A percentile compares a stretch with the other conserved stretches of the same genome.
These are phyloP conservation scores for Debaryomyces sp. DNA, from an alignment of 1,139 yeast genomes.

Conservation along the genomic window DNA sequence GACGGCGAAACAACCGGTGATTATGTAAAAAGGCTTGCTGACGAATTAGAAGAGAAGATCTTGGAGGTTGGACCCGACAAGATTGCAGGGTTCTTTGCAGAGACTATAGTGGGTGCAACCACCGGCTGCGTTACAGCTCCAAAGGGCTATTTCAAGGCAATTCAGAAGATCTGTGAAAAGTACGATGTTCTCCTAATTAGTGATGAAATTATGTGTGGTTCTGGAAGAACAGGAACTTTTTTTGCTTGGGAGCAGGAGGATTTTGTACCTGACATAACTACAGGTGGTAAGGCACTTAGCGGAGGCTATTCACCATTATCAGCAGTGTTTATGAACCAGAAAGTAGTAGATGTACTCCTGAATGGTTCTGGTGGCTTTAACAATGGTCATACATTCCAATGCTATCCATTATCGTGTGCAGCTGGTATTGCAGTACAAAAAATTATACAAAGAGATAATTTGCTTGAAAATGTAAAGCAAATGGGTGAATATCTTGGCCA, in stretches of 20 bases:
- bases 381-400: conserved; percentile 22
- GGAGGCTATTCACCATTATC: conserved; percentile 22
- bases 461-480: conserved; percentile 16
- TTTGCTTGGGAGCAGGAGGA: conserved; percentile 23
- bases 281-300: conserved; percentile 21
- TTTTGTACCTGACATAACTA: conserved; percentile 19
- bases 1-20: conserved; percentile 16
- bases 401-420: conserved; percentile 19
- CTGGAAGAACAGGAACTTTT: conserved; percentile 21
- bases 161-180: conserved; percentile 16
- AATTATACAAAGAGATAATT: conserved; percentile 16
- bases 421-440: conserved; percentile 21
- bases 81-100: conserved; percentile 16
- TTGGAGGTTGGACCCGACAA: conserved; percentile 18
- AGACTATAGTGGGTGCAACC: conserved; percentile 17
- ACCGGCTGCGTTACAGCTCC: conserved; percentile 18
- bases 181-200: conserved; percentile 18
- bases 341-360: conserved; percentile 15
- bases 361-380: conserved; percentile 16
- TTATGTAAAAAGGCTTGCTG: conserved; percentile 16
- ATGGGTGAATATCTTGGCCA: conserved; percentile 16
- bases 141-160: conserved; percentile 16
- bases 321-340: conserved; percentile 18
- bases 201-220: conserved; percentile 21
- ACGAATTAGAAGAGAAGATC: conserved; percentile 21